Evolutionary conservation across 2,329 filamentous ascomycete species (phyloP).

Genomic region (Golovinomyces cichoracearum): DNA sequence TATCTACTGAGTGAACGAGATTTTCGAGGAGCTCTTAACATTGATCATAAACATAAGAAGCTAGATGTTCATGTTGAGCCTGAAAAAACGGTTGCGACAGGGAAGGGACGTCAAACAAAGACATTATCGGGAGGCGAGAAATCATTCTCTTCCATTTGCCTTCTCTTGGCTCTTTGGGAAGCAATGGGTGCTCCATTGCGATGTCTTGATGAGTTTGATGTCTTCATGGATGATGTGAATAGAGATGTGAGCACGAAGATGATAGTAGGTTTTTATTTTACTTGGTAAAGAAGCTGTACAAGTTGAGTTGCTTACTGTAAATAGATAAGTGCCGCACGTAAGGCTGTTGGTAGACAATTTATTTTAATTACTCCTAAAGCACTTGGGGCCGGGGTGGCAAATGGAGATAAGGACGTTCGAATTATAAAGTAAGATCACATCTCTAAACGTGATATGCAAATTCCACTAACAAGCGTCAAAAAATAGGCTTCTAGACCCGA

Average conservation of each 20-base stretch:
- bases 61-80: slow-evolving; percentile 56
- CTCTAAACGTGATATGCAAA: neutral
- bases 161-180: slow-evolving; percentile 83
- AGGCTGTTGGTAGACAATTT: slow-evolving; percentile 74
- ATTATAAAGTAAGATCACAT: slow-evolving; percentile 36
- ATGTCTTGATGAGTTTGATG: slow-evolving; percentile 92
- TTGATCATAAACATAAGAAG: slow-evolving; percentile 49
- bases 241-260: slow-evolving; percentile 78
- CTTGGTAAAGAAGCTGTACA: neutral
- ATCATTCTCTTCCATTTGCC: slow-evolving; percentile 88
- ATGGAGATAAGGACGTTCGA: slow-evolving; percentile 42
- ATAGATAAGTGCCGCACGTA: slow-evolving; percentile 58
- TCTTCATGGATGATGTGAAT: slow-evolving; percentile 98
- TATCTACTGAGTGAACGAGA: slow-evolving; percentile 73
- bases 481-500: slow-evolving; percentile 29
- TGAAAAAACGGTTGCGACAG: slow-evolving; percentile 40
- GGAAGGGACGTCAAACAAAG: slow-evolving; percentile 56
- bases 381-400: slow-evolving; percentile 33
- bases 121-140: slow-evolving; percentile 92
- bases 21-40: slow-evolving; percentile 56
- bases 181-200: slow-evolving; percentile 90
- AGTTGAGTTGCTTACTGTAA: slow-evolving; percentile 6
- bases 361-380: slow-evolving; percentile 89
- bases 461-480: slow-evolving; percentile 1
- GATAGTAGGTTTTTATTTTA: slow-evolving; percentile 36